Evolutionary conservation across 768 basidiomycete genomes (phyloP).

Genomic region (Rossbeevera mucosa): DNA sequence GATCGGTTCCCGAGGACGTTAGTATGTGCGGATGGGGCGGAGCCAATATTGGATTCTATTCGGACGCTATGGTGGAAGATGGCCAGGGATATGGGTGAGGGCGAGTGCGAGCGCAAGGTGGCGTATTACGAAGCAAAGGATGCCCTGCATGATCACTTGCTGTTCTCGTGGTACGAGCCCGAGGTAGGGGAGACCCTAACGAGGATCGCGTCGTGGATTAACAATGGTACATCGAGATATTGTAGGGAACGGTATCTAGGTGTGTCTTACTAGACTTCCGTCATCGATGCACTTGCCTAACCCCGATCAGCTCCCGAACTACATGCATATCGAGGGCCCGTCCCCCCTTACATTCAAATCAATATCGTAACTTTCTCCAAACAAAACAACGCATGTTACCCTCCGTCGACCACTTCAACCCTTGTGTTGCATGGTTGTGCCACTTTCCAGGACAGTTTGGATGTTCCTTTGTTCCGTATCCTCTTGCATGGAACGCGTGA

Average conservation of each 20-base stretch:
- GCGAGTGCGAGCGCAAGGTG: conserved; percentile 35
- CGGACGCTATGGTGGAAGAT: conserved; percentile 45
- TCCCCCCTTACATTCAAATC: no score
- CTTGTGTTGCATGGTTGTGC: neutral
- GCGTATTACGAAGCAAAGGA: conserved; percentile 49
- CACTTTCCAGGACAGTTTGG: neutral
- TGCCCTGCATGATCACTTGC: conserved; percentile 50
- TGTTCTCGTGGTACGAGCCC: conserved; percentile 51
- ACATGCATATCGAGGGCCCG: neutral
- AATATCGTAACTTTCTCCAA: no score
- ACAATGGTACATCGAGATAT: neutral
- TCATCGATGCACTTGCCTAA: neutral
- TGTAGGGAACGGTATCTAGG: neutral
- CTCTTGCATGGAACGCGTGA: no score
- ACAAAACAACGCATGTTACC: no score
- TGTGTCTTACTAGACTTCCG: no score
- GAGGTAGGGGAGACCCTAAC: conserved; percentile 47
- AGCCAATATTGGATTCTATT: conserved; percentile 54
- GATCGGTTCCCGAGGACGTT: conserved; percentile 57
- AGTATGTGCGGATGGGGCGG: conserved; percentile 55
- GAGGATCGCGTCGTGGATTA: conserved; percentile 47
- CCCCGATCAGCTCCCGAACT: neutral
- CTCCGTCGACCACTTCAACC: neutral
- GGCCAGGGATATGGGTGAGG: conserved; percentile 49
- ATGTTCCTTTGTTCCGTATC: no score